These are phyloP conservation scores for Sordariomycetes sp. DNA, from an alignment of 2,329 filamentous ascomycete genomes.

Conservation along the genomic window DNA sequence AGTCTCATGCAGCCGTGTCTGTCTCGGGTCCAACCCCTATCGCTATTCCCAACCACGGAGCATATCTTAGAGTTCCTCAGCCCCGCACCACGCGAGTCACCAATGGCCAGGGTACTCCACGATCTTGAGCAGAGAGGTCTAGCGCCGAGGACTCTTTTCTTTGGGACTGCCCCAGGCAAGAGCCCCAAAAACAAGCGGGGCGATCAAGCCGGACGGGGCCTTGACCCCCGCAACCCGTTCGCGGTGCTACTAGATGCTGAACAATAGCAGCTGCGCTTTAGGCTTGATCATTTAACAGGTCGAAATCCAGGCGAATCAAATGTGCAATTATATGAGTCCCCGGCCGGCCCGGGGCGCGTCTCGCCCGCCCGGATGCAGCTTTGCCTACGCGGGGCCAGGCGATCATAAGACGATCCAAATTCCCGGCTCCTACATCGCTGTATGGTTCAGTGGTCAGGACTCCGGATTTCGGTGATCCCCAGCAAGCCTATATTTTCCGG, in stretches of 20 bases:
- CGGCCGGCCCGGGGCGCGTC: too few species aligned
- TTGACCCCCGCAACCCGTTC: not conserved
- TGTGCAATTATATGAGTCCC: not conserved
- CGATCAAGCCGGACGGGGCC: not conserved
- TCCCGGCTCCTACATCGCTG: not conserved
- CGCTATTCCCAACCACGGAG: conserved; percentile 6
- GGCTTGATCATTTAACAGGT: not conserved
- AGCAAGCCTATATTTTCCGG: not conserved
- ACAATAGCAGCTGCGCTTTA: not conserved
- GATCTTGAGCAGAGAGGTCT: not conserved
- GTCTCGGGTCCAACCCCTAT: conserved; percentile 2
- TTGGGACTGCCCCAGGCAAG: not conserved
- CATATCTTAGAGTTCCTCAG: conserved; percentile 3
- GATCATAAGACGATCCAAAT: not conserved
- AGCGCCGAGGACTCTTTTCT: not conserved
- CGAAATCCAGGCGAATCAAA: not conserved
- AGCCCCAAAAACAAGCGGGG: not conserved
- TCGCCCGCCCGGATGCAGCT: not conserved
- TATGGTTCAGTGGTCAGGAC: conserved; percentile 4
- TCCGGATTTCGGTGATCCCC: not conserved
- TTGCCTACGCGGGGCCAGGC: not conserved
- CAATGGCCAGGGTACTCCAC: not conserved
- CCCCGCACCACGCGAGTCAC: not conserved
- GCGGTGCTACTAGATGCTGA: not conserved
- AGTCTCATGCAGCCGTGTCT: conserved; percentile 4